Conservation (phyloP, 2,329 filamentous ascomycete genomes). For the Exophiala lecanii-corni region DNA sequence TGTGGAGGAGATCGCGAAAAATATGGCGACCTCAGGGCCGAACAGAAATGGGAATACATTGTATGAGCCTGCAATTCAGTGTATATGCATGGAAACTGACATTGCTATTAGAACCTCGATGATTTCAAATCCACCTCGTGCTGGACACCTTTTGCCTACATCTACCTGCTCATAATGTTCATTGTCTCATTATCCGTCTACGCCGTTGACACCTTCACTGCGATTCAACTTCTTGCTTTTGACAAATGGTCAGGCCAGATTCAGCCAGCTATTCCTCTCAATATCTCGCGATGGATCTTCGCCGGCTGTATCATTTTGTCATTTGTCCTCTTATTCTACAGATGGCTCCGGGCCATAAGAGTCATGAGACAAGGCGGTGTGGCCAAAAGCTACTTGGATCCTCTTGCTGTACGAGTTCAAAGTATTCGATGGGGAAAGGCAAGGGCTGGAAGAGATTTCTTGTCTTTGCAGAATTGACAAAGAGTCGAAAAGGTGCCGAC, state of each 20-base stretch:
- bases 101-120: slow-evolving; percentile 44
- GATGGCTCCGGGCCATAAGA: slow-evolving; percentile 72
- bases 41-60: slow-evolving; percentile 95
- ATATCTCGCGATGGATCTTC: slow-evolving; percentile 91
- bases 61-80: slow-evolving; percentile 45
- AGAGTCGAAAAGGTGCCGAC: slow-evolving; percentile 83
- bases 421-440: slow-evolving; percentile 69
- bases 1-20: slow-evolving; percentile 57
- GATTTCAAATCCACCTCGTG: slow-evolving; percentile 85
- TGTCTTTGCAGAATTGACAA: slow-evolving; percentile 87
- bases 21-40: slow-evolving; percentile 62
- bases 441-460: slow-evolving; percentile 84
- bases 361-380: slow-evolving; percentile 83
- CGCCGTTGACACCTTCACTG: slow-evolving; percentile 85
- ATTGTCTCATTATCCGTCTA: slow-evolving; percentile 79
- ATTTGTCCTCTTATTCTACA: slow-evolving; percentile 73
- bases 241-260: slow-evolving; percentile 84
- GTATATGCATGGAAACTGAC: slow-evolving; percentile 15
- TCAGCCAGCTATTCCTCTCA: slow-evolving; percentile 69
- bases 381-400: slow-evolving; percentile 87
- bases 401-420: slow-evolving; percentile 76
- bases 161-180: slow-evolving; percentile 76
- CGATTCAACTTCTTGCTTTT: slow-evolving; percentile 83
- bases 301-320: slow-evolving; percentile 87
- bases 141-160: slow-evolving; percentile 73